Evolutionary conservation across 179 eudicot species (phyloP), one percentile per base, ranked within the genome.

Genomic region (Beta lomatogona): DNA sequence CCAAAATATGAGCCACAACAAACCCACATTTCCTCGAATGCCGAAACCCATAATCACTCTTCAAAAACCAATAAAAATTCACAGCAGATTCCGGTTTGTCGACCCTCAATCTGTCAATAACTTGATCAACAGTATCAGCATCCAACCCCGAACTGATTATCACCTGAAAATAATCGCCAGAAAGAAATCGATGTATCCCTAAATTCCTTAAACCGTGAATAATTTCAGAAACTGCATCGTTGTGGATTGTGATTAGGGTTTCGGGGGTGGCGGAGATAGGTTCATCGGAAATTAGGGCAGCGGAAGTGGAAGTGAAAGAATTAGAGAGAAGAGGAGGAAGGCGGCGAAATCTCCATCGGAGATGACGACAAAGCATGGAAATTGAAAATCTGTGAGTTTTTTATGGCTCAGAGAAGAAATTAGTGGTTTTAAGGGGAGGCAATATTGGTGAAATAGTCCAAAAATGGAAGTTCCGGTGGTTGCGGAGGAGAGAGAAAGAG

Each of bases 1-100:
- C 98, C 79, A 95, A 81, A 74, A 83, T 65, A 78, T 91, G 98
- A 63, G 95, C 94, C 54, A 90, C 77, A 44, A 81, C 64, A 70
- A 95, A 86, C 76, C 82, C 76, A 55, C 90, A 87, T 54, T 15
- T 79, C 36, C 60, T 82, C 3, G 95, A 90, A 81, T 84, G 91
- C 72, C 75, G 89, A 86, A 87, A 83, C 52, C 91, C 91, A 69
- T 78, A 85, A 76, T 86, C 91, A 80, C 80, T 82, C 79, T 71
- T 89, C 87, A 92, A 76, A 65, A 79, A 25, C 31, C 69, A 65
- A 63, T 92, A 93, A 44, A 92, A 88, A 7, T 72, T 83, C 8
- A 91, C 59, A 21, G 91, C 92, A 53, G 79, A 83, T 57, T 83
- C 87, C 8, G 91, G 87, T 45, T 74, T 48, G 15, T 84, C 72